Evolutionary conservation across 208 protist species (phyloP).

Genomic region (Wallacemonas collosoma): DNA sequence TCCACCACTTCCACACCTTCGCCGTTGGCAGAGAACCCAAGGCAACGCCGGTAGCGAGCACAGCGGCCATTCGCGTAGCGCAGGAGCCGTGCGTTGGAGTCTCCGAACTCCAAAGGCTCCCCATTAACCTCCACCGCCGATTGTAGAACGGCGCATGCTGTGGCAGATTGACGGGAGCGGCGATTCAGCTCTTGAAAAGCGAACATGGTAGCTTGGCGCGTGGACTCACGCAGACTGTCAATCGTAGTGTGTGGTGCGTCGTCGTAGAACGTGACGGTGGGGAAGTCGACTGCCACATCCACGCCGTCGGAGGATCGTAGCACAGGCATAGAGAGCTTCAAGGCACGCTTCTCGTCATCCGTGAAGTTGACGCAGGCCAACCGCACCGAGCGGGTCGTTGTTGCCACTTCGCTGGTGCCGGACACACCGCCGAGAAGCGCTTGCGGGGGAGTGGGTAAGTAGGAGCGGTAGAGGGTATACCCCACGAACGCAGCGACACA

Average conservation of each 20-base stretch:
- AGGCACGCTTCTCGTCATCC: slow-evolving; percentile 19
- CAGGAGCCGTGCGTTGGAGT: slow-evolving; percentile 33
- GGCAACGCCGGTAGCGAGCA: slow-evolving; percentile 53
- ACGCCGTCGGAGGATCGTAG: slow-evolving; percentile 25
- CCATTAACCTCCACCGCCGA: slow-evolving; percentile 49
- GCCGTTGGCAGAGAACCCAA: slow-evolving; percentile 79
- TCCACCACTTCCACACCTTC: slow-evolving; percentile 42
- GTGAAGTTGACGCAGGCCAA: slow-evolving; percentile 69
- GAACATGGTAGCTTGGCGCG: slow-evolving; percentile 43
- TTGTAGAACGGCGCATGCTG: slow-evolving; percentile 39
- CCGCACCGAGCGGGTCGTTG: neutral
- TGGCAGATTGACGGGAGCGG: neutral
- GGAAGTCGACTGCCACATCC: slow-evolving; percentile 38
- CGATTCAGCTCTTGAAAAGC: slow-evolving; percentile 43
- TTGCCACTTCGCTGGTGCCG: neutral
- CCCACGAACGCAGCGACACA: slow-evolving; percentile 43
- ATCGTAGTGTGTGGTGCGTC: slow-evolving; percentile 40
- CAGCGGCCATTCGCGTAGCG: slow-evolving; percentile 29
- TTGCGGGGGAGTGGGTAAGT: slow-evolving; percentile 35
- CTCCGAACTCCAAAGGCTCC: slow-evolving; percentile 45
- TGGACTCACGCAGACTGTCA: slow-evolving; percentile 28
- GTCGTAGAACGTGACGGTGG: slow-evolving; percentile 66
- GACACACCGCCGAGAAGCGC: slow-evolving; percentile 20
- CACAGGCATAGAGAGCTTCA: slow-evolving; percentile 26
- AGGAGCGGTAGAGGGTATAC: slow-evolving; percentile 36